phyloP scores from a whole-genome alignment of 2,329 filamentous ascomycete genomes.

The Xylariales sp. region DNA sequence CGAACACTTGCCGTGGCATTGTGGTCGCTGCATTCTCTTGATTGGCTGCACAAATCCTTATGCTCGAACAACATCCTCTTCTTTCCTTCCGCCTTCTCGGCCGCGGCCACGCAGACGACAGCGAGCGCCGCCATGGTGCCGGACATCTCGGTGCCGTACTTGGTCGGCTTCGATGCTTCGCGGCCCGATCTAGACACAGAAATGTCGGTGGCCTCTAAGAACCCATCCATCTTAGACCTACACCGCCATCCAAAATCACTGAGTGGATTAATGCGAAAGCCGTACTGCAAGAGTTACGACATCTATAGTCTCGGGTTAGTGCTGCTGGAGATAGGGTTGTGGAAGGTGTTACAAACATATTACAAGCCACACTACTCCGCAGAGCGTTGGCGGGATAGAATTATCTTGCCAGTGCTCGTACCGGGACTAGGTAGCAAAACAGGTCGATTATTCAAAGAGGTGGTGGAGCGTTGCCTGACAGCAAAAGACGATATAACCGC shows the following conservation, averaged over 20 bases:
- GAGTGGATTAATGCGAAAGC: slow-evolving; percentile 29
- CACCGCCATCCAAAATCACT: slow-evolving; percentile 42
- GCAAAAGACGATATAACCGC: slow-evolving; percentile 31
- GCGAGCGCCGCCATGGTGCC: slow-evolving; percentile 25
- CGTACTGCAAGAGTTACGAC: slow-evolving; percentile 35
- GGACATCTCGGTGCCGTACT: slow-evolving; percentile 31
- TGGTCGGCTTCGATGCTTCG: slow-evolving; percentile 37
- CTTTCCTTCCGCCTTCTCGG: slow-evolving; percentile 33
- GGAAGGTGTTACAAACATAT: slow-evolving; percentile 36
- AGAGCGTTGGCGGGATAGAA: slow-evolving; percentile 36
- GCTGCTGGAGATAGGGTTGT: slow-evolving; percentile 46
- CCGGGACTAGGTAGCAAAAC: slow-evolving; percentile 36
- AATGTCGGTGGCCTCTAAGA: slow-evolving; percentile 32
- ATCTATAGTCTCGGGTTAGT: slow-evolving; percentile 45
- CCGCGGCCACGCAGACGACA: slow-evolving; percentile 17
- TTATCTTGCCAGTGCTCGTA: slow-evolving; percentile 34
- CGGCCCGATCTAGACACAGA: slow-evolving; percentile 30
- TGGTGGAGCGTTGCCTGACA: slow-evolving; percentile 36
- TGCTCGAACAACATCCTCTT: slow-evolving; percentile 36
- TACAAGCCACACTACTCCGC: slow-evolving; percentile 37
- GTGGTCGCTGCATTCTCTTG: slow-evolving; percentile 48
- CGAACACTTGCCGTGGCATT: slow-evolving; percentile 37
- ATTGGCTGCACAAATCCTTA: slow-evolving; percentile 45
- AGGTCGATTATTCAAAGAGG: slow-evolving; percentile 32
- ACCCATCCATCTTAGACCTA: slow-evolving; percentile 36